Evolutionary conservation across 1,139 yeast genomes (phyloP).

Genomic region (Geotrichum restrictum): DNA sequence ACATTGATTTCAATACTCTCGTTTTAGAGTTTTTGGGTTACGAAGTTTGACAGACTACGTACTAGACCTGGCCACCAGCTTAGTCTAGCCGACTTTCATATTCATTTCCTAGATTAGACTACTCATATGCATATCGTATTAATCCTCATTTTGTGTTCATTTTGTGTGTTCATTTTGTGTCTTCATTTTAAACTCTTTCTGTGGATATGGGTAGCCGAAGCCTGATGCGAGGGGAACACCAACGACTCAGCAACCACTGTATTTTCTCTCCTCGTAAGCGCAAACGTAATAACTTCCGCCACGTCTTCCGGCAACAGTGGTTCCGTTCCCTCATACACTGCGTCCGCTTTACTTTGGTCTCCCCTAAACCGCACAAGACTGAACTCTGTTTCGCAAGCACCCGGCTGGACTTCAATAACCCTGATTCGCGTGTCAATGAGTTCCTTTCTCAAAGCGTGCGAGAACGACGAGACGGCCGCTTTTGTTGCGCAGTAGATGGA

Average conservation of each 20-base stretch:
- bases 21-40: constrained; percentile 43
- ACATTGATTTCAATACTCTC: constrained; percentile 46
- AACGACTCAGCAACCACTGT: constrained; percentile 76
- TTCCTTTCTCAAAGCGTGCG: constrained; percentile 74
- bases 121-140: neutral
- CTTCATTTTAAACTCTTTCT: constrained; percentile 27
- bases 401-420: constrained; percentile 82
- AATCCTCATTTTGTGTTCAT: neutral
- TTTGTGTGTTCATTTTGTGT: neutral
- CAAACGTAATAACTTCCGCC: constrained; percentile 75
- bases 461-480: constrained; percentile 73
- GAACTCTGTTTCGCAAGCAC: constrained; percentile 88
- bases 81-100: neutral
- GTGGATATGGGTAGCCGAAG: constrained; percentile 61
- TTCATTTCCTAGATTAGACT: neutral
- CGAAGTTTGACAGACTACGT: neutral
- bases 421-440: constrained; percentile 67
- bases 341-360: constrained; percentile 62
- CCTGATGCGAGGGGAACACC: constrained; percentile 76
- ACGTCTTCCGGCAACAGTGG: constrained; percentile 75
- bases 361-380: constrained; percentile 73
- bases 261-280: constrained; percentile 61
- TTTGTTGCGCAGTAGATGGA: constrained; percentile 83
- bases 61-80: too few relatives aligned
- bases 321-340: constrained; percentile 66